Base-by-base conservation (phyloP, 495 filamentous ascomycete genomes). In the Neurospora africana region DNA sequence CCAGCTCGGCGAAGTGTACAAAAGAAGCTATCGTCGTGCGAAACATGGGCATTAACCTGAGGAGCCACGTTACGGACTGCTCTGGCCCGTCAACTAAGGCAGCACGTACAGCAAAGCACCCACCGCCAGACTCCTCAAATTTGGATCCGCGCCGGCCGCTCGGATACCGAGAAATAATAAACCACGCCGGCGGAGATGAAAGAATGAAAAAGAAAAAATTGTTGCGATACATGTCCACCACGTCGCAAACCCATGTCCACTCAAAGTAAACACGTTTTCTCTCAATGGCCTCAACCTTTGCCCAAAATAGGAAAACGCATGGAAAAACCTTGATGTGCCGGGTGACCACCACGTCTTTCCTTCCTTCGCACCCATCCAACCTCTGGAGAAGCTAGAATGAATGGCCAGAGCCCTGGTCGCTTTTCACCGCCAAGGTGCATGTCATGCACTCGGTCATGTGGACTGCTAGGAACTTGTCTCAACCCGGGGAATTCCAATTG, bases 391-490 rank as follows among this genome's bases (percentile, higher is more conserved):
- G 53, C 53, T 33, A 65, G 53, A 65, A 65, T 58, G 53, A 65
- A 65, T 58, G 15, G 53, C 23, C 21, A 4, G 5, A 65, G 27
- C 53, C 39, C n/a, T 23, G 69, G 36, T 70, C 69, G 39, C 47
- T 70, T 70, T 70, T 53, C 69, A 70, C 69, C 69, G 69, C 69
- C 33, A 47, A 30, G 38, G 69, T 33, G 27, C 47, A 40, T 15
- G 40, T 70, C 69, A 70, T 44, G 38, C 30, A 30, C 19, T 33
- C 21, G 69, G 69, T 70, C 69, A 70, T 70, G 69, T 70, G 69
- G 69, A 41, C 69, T 41, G 30, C 69, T 23, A 58, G 39, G 35
- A 65, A 65, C 53, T 65, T 65, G 30, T 65, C 27, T 65, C 53
- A 33, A 61, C 53, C 53, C 27, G 33, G 11, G 13, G 53, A 40